Evolutionary conservation across 129 eudicot species (phyloP).

Genomic region (Mikania micrantha): DNA sequence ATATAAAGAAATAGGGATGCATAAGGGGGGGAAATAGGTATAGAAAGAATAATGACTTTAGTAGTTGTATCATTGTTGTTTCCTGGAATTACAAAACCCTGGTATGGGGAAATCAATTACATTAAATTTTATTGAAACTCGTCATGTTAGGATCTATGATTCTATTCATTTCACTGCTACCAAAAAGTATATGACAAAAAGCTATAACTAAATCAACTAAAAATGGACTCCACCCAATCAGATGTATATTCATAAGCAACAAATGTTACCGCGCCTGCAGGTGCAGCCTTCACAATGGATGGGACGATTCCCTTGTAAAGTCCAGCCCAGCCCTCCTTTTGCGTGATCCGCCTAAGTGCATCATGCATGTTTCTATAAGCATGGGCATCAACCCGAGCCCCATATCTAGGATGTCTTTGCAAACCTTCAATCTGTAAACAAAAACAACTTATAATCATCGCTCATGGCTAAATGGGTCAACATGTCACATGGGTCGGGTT

Average conservation of each 20-base stretch:
- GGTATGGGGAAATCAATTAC: conserved; percentile 4
- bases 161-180: conserved; percentile 10
- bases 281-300: conserved; percentile 90
- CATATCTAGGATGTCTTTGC: conserved; percentile 73
- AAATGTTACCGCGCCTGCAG: conserved; percentile 98
- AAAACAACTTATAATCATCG: not conserved
- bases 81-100: conserved; percentile 8
- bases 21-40: too few species aligned
- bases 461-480: not conserved
- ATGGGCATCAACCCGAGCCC: conserved; percentile 70
- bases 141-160: not conserved
- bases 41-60: too few species aligned
- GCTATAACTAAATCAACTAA: conserved; percentile 30
- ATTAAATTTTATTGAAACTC: conserved; percentile 11
- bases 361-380: conserved; percentile 77
- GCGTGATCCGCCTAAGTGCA: conserved; percentile 56
- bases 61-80: too few species aligned
- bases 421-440: conserved; percentile 75
- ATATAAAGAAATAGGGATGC: too few species aligned
- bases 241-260: conserved; percentile 76
- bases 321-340: conserved; percentile 79
- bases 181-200: conserved; percentile 1
- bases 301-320: conserved; percentile 94
- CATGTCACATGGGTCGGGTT: not conserved
- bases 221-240: conserved; percentile 70